These are phyloP conservation scores for Fusarium concolor DNA, from an alignment of 2,329 filamentous ascomycete species.

Conservation along the genomic window DNA sequence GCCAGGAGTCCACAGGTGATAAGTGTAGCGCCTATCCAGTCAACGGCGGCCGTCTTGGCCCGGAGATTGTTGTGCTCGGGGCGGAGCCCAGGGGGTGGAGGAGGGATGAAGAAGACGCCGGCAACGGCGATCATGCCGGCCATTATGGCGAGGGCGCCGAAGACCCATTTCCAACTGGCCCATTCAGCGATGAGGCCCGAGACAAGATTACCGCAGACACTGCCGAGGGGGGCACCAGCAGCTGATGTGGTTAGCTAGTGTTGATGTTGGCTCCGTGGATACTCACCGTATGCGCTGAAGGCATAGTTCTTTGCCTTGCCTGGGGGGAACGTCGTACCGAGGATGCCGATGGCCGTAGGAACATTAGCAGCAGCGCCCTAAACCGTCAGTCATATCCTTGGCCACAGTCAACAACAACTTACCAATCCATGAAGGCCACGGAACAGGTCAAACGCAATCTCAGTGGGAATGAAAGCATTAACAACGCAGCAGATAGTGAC, in stretches of 20 bases:
- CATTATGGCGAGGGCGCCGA: constrained; percentile 72
- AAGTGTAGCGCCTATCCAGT: constrained; percentile 74
- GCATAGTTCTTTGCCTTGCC: constrained; percentile 78
- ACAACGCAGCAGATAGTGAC: constrained; percentile 68
- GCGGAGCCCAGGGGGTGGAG: constrained; percentile 53
- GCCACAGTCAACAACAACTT: constrained; percentile 1
- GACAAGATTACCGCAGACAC: constrained; percentile 72
- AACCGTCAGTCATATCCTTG: not conserved
- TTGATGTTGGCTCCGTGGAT: not conserved
- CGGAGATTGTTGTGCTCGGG: constrained; percentile 41
- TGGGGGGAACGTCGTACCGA: constrained; percentile 74
- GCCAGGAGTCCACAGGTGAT: constrained; percentile 72
- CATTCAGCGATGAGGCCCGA: constrained; percentile 73
- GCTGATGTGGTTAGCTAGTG: constrained; percentile 49
- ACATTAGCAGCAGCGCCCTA: constrained; percentile 75
- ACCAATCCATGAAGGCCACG: constrained; percentile 73
- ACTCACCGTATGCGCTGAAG: constrained; percentile 70
- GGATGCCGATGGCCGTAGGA: constrained; percentile 76
- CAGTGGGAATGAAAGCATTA: constrained; percentile 73
- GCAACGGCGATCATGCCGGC: constrained; percentile 66
- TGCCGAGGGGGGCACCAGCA: constrained; percentile 73
- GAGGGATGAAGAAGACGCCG: constrained; percentile 70
- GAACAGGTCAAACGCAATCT: constrained; percentile 75
- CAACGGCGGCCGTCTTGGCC: constrained; percentile 61
- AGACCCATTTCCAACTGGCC: constrained; percentile 74